Evolutionary conservation across 331 rosid genomes (phyloP).

Genomic region (Dryas integrifolia): DNA sequence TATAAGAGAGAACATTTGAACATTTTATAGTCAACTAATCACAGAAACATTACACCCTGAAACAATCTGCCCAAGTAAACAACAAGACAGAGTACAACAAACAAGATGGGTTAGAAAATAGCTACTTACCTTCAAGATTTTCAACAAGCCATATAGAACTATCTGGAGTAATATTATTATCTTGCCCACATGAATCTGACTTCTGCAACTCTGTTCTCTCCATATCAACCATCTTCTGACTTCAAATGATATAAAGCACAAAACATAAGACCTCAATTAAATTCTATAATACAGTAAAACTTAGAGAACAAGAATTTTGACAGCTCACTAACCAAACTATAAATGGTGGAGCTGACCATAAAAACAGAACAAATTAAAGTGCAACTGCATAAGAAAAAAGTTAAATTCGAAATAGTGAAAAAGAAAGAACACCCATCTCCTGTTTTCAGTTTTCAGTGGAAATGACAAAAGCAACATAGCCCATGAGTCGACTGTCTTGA

Average conservation of each 20-base stretch:
- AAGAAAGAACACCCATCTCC: no score
- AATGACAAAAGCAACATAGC: no score
- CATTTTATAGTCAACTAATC: neutral
- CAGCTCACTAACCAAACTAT: neutral
- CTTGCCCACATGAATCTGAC: conserved; percentile 12
- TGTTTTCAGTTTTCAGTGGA: no score
- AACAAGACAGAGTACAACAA: conserved; percentile 1
- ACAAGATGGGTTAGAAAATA: neutral
- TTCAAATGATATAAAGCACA: conserved; percentile 5
- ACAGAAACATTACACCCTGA: neutral
- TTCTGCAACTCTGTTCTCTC: conserved; percentile 33
- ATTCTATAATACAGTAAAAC: neutral
- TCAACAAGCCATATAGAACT: conserved; percentile 32
- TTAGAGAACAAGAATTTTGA: neutral
- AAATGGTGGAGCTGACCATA: neutral
- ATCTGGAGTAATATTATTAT: neutral
- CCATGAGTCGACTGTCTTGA: neutral
- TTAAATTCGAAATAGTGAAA: no score
- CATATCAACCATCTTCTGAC: conserved; percentile 26
- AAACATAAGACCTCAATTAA: conserved; percentile 1
- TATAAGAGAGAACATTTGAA: conserved; percentile 2
- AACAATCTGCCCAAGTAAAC: neutral
- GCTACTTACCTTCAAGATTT: conserved; percentile 36
- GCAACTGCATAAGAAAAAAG: neutral
- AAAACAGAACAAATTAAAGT: neutral